Conservation (phyloP, 768 basidiomycete species). For the Mycena filopes region DNA sequence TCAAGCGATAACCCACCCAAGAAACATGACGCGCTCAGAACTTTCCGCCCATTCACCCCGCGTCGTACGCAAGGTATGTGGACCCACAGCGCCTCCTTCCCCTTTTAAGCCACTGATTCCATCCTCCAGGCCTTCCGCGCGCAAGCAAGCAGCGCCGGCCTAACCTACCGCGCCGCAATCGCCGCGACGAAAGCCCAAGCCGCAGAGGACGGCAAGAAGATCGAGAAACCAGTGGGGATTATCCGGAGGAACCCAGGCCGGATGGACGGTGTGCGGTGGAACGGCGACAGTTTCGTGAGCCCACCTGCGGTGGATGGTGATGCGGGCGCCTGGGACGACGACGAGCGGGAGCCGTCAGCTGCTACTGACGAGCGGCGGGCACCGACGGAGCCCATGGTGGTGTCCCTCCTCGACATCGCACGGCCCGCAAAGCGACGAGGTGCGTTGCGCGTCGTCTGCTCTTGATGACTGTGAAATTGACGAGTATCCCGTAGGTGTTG, state of each 20-base stretch:
- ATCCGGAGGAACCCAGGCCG: conserved; percentile 36
- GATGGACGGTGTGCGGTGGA: conserved; percentile 40
- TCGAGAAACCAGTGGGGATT: conserved; percentile 14
- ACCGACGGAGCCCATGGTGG: conserved; percentile 23
- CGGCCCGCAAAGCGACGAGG: conserved; percentile 46
- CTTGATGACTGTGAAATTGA: not conserved
- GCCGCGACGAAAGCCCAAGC: conserved; percentile 3
- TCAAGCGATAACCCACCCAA: not conserved
- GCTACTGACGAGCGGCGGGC: conserved; percentile 16
- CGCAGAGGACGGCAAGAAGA: conserved; percentile 11
- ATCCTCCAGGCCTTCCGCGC: conserved; percentile 24
- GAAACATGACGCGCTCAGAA: conserved; percentile 25
- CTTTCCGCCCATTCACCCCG: conserved; percentile 20
- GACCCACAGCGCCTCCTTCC: too few species aligned
- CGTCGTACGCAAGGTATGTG: conserved; percentile 25
- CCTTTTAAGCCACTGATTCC: not conserved
- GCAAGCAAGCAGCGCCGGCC: conserved; percentile 10
- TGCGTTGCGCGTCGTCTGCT: conserved; percentile 1
- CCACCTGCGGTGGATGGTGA: conserved; percentile 36
- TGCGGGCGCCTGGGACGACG: conserved; percentile 30
- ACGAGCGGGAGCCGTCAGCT: not conserved
- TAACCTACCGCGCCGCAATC: conserved; percentile 20
- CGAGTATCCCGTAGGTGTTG: conserved; percentile 34
- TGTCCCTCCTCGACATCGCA: conserved; percentile 45
- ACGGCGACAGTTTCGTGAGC: conserved; percentile 38